Evolutionary conservation across 257 asterid species (phyloP).

Genomic region (Oldenlandia corymbosa): DNA sequence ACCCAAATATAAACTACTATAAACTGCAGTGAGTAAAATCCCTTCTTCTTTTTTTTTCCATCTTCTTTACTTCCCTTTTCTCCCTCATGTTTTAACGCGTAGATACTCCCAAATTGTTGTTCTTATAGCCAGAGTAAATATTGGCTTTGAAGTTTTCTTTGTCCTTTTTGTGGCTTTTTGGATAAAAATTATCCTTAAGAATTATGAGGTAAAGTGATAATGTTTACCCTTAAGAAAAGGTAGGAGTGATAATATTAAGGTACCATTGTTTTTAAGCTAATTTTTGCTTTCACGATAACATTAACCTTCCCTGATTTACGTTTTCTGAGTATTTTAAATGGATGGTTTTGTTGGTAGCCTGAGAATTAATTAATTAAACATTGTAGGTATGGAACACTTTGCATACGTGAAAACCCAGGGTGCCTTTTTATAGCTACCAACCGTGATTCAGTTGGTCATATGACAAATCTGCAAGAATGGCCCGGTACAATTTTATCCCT

Average conservation of each 20-base stretch:
- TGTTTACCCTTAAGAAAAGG: no score
- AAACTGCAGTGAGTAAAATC: conserved; percentile 84
- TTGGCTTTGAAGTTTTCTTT: no score
- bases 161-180: no score
- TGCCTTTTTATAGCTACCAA: conserved; percentile 91
- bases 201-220: no score
- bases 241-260: no score
- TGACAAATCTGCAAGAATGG: conserved; percentile 85
- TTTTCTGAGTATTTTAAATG: background rate
- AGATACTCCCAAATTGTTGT: no score
- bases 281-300: no score
- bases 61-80: conserved; percentile 3
- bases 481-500: conserved; percentile 44
- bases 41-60: conserved; percentile 24
- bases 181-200: no score
- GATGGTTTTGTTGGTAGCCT: conserved; percentile 5
- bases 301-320: no score
- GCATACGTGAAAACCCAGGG: conserved; percentile 95
- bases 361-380: no score
- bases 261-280: no score
- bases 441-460: conserved; percentile 80
- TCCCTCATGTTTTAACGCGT: background rate
- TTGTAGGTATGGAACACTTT: conserved; percentile 80
- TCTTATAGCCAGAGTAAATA: no score
- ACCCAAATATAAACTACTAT: conserved; percentile 69